Conservation (phyloP, 768 basidiomycete species). For the Termitomyces sp. region DNA sequence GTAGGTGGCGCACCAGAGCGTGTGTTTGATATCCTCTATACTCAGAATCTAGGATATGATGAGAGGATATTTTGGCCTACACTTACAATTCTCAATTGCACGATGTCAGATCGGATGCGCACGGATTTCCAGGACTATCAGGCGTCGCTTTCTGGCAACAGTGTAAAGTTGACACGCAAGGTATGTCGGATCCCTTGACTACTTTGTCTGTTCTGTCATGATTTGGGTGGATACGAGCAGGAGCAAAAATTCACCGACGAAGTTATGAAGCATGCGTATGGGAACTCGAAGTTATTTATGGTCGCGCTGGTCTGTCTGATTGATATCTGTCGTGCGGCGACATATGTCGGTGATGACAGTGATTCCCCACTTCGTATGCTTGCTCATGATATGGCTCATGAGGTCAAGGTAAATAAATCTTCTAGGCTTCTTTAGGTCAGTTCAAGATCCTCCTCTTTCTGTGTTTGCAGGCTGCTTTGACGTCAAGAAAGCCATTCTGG, state of each 20-base stretch:
- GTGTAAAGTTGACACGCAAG: slow-evolving; percentile 35
- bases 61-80: slow-evolving; percentile 75
- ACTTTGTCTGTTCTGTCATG: background rate
- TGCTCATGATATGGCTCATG: slow-evolving; percentile 72
- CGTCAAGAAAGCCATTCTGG: slow-evolving; percentile 62
- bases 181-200: slow-evolving; percentile 19
- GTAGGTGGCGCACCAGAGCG: slow-evolving; percentile 84
- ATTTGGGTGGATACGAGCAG: slow-evolving; percentile 20
- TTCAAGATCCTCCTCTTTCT: background rate
- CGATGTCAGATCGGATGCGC: slow-evolving; percentile 71
- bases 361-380: slow-evolving; percentile 64
- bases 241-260: slow-evolving; percentile 63
- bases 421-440: background rate
- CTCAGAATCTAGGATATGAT: slow-evolving; percentile 40
- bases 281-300: slow-evolving; percentile 58
- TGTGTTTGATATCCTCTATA: slow-evolving; percentile 77
- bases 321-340: slow-evolving; percentile 76
- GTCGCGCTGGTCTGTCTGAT: slow-evolving; percentile 69
- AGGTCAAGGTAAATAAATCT: slow-evolving; percentile 58
- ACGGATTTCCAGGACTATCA: slow-evolving; percentile 62
- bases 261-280: slow-evolving; percentile 54
- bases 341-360: slow-evolving; percentile 41
- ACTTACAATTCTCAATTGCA: slow-evolving; percentile 67
- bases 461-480: slow-evolving; percentile 26
- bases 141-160: slow-evolving; percentile 24